phyloP scores from a whole-genome alignment of 2,329 filamentous ascomycete genomes.

The Tolypocladium sp. region DNA sequence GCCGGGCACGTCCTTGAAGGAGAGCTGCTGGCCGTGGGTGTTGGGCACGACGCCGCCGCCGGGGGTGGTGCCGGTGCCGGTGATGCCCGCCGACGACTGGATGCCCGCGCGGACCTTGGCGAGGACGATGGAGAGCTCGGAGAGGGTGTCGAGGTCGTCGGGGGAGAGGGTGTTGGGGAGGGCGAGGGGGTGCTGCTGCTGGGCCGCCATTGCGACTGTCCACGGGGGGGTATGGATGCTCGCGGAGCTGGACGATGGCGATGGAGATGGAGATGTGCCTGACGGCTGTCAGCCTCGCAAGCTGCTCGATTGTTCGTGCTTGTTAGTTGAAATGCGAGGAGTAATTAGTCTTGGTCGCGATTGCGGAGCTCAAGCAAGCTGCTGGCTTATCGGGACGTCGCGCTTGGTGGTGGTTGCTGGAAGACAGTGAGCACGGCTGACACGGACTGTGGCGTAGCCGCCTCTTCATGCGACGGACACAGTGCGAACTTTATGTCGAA shows the following conservation, averaged over 20 bases:
- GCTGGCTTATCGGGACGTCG: neutral
- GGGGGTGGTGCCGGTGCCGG: slow-evolving; percentile 28
- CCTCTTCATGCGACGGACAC: neutral
- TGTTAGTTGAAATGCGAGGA: neutral
- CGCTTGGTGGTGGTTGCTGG: neutral
- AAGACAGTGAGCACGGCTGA: neutral
- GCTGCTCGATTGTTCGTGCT: neutral
- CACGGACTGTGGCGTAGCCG: neutral
- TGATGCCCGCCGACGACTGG: slow-evolving; percentile 28
- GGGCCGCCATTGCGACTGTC: neutral
- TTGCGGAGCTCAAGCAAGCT: neutral
- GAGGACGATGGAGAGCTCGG: slow-evolving; percentile 71
- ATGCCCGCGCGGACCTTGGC: slow-evolving; percentile 55
- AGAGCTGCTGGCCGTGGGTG: slow-evolving; percentile 27
- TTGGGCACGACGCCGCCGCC: slow-evolving; percentile 16
- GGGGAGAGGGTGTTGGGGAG: slow-evolving; percentile 62
- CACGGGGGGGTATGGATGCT: neutral
- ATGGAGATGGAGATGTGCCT: neutral
- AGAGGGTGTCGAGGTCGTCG: slow-evolving; percentile 77
- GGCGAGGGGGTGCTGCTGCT: slow-evolving; percentile 33
- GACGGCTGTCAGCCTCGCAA: neutral
- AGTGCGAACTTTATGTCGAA: neutral
- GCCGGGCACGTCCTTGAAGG: slow-evolving; percentile 66
- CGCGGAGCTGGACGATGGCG: neutral
- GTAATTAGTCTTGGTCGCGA: neutral